Percentiles rank a stretch among this genome's conserved stretches.
Conservation (phyloP, 352 stramenopile genomes). For the Phytophthora sansomeana region DNA sequence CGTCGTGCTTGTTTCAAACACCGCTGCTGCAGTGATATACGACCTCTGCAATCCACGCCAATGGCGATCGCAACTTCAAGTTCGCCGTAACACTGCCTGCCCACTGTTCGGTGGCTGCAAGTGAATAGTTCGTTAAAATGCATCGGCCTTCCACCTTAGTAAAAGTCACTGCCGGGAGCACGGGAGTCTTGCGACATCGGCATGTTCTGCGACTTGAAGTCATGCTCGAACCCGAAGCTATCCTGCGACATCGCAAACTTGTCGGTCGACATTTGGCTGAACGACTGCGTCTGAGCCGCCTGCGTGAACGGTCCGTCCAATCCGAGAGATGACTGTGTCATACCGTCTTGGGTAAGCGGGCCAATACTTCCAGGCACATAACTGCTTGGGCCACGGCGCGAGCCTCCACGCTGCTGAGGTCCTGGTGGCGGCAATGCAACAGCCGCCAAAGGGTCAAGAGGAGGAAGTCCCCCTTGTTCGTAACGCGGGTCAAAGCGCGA, state of each 20-base stretch:
- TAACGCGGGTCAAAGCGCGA: conserved; percentile 89
- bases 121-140: conserved; percentile 7
- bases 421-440: conserved; percentile 48
- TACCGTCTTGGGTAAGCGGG: conserved; percentile 78
- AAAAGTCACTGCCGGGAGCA: conserved; percentile 65
- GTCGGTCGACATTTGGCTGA: conserved; percentile 84
- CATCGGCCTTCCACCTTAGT: conserved; percentile 45
- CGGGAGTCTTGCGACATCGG: conserved; percentile 83
- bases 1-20: not conserved
- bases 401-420: conserved; percentile 40
- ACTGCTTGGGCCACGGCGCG: conserved; percentile 38
- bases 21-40: not conserved
- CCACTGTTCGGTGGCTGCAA: not conserved
- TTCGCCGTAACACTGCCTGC: not conserved
- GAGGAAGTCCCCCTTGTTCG: conserved; percentile 48
- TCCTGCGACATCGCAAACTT: conserved; percentile 90
- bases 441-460: conserved; percentile 28
- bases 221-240: conserved; percentile 75
- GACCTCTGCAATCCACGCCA: not conserved
- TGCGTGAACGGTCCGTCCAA: conserved; percentile 86
- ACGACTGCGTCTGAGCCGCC: conserved; percentile 80
- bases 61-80: not conserved
- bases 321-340: conserved; percentile 68
- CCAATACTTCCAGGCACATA: conserved; percentile 55
- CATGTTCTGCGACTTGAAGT: conserved; percentile 88